A percentile compares a stretch with the other conserved stretches of the same genome.
These are phyloP conservation scores for Grammothele lineata DNA, from an alignment of 768 basidiomycete genomes.

Conservation along the genomic window DNA sequence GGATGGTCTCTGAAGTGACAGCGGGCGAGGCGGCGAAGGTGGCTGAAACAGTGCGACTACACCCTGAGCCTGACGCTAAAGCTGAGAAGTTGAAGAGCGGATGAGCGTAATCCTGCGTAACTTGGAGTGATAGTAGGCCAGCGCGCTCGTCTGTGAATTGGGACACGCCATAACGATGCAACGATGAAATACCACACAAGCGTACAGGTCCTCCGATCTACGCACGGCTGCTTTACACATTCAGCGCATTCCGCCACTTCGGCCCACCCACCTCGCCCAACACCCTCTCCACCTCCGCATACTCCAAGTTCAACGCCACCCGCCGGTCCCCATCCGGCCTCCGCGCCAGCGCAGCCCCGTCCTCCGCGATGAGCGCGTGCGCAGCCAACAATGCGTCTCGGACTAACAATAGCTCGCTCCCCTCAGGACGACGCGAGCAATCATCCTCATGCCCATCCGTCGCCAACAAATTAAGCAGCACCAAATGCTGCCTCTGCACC, in stretches of 20 bases:
- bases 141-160: too few relatives aligned
- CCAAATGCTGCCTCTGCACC: constrained; percentile 74
- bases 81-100: too few relatives aligned
- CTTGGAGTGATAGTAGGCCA: too few relatives aligned
- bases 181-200: too few relatives aligned
- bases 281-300: constrained; percentile 79
- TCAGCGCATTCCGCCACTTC: constrained; percentile 55
- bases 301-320: constrained; percentile 80
- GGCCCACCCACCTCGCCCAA: constrained; percentile 75
- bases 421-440: constrained; percentile 45
- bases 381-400: constrained; percentile 75
- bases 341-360: constrained; percentile 46
- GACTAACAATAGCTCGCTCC: constrained; percentile 61
- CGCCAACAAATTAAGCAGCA: constrained; percentile 62
- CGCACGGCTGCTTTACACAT: constrained; percentile 22
- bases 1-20: too few relatives aligned
- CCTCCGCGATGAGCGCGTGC: constrained; percentile 72
- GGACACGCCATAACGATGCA: too few relatives aligned
- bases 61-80: too few relatives aligned
- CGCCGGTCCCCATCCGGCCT: constrained; percentile 64
- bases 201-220: too few relatives aligned
- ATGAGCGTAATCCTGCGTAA: too few relatives aligned
- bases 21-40: too few relatives aligned
- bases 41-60: too few relatives aligned
- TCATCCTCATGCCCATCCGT: constrained; percentile 35